Percentiles rank a stretch among this genome's conserved stretches.
phyloP scores from a whole-genome alignment of 2,329 filamentous ascomycete genomes.

The Epichloe typhina region DNA sequence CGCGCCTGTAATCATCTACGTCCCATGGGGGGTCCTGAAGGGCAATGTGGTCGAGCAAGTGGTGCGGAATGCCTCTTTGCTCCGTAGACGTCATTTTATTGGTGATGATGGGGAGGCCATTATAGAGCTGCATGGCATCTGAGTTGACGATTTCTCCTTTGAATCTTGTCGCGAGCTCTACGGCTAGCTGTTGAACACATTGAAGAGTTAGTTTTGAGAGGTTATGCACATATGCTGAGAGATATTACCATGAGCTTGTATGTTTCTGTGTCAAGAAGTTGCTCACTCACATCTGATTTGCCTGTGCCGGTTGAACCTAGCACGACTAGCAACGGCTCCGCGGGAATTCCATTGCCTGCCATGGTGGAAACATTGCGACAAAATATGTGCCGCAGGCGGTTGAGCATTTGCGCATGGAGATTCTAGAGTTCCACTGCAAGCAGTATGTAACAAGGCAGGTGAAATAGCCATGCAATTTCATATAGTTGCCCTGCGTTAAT shows the following conservation, averaged over 20 bases:
- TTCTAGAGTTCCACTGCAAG: background rate
- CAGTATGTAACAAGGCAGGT: too few relatives aligned
- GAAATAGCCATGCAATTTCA: too few relatives aligned
- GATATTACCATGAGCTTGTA: background rate
- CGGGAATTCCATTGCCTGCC: conserved; percentile 24
- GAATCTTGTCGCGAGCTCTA: conserved; percentile 70
- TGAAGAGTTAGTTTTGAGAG: background rate
- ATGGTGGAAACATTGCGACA: conserved; percentile 27
- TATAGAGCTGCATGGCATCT: conserved; percentile 96
- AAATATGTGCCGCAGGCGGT: conserved; percentile 11
- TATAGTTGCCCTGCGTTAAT: too few relatives aligned
- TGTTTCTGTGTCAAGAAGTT: background rate
- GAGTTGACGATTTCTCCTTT: conserved; percentile 94
- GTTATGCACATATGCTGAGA: too few relatives aligned
- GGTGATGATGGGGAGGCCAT: conserved; percentile 82
- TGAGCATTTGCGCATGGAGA: conserved; percentile 15
- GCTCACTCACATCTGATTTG: conserved; percentile 63
- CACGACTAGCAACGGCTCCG: conserved; percentile 60
- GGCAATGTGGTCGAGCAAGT: conserved; percentile 69
- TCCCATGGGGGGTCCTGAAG: conserved; percentile 74
- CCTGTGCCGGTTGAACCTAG: conserved; percentile 87
- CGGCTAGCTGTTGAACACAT: conserved; percentile 53
- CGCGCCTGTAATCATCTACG: conserved; percentile 61
- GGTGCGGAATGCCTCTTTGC: conserved; percentile 69
- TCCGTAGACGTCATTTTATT: conserved; percentile 77